Conservation (phyloP, 129 eudicot genomes). For the Lactuca sativa region DNA sequence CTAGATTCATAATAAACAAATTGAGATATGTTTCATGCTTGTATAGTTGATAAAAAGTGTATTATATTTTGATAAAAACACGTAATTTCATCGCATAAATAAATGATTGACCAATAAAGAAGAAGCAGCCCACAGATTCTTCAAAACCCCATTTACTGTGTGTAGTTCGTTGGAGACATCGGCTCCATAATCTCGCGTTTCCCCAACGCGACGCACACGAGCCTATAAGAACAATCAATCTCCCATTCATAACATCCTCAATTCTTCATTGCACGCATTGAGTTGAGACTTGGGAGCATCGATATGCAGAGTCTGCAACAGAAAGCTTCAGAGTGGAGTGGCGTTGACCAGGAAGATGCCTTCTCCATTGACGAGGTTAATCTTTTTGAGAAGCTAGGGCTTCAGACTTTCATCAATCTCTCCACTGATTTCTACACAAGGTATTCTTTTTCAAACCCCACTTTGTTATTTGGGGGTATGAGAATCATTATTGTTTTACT, state of each 20-base stretch:
- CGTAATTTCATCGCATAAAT: no score
- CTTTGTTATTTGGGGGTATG: neutral
- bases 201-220: constrained; percentile 56
- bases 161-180: neutral
- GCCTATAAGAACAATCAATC: constrained; percentile 31
- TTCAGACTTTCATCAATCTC: constrained; percentile 77
- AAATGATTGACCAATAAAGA: no score
- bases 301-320: constrained; percentile 85
- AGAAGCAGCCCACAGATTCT: constrained; percentile 28
- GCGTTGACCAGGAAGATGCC: constrained; percentile 68
- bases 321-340: constrained; percentile 91
- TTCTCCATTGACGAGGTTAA: constrained; percentile 86
- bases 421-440: constrained; percentile 90
- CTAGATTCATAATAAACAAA: no score
- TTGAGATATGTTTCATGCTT: no score
- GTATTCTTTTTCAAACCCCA: constrained; percentile 20
- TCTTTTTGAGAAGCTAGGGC: constrained; percentile 77
- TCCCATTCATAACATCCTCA: constrained; percentile 7
- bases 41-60: no score
- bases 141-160: constrained; percentile 17
- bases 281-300: neutral
- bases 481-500: neutral
- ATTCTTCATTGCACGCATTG: constrained; percentile 10
- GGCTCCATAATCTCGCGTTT: constrained; percentile 33
- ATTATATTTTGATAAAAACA: no score